Conservation (phyloP, 345 rosid genomes). For the Populus alba region DNA sequence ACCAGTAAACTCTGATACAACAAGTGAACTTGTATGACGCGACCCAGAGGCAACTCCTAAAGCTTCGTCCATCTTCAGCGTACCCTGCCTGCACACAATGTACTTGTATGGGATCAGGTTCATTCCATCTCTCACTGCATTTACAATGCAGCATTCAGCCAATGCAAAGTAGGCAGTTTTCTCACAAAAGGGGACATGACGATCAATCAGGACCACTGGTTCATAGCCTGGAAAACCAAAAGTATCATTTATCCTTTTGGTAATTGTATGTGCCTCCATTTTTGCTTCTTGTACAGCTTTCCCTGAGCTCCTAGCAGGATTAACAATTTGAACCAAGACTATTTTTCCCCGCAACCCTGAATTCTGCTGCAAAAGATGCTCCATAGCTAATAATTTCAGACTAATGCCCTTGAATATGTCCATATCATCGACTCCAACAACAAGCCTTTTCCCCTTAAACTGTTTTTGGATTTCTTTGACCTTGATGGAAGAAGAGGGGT, state of each 20-base stretch:
- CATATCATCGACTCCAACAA: slow-evolving; percentile 50
- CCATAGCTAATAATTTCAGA: slow-evolving; percentile 40
- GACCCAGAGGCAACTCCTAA: slow-evolving; percentile 22
- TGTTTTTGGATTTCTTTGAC: slow-evolving; percentile 35
- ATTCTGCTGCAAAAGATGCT: slow-evolving; percentile 36
- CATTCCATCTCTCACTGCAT: slow-evolving; percentile 52
- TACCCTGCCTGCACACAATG: slow-evolving; percentile 43
- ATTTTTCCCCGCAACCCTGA: slow-evolving; percentile 31
- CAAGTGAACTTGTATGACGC: slow-evolving; percentile 37
- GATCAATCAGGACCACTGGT: slow-evolving; percentile 45
- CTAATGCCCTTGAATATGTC: slow-evolving; percentile 50
- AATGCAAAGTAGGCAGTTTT: slow-evolving; percentile 43
- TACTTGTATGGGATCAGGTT: slow-evolving; percentile 44
- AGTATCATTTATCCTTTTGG: slow-evolving; percentile 29
- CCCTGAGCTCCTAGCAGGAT: slow-evolving; percentile 49
- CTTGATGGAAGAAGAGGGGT: slow-evolving; percentile 30
- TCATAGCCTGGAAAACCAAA: slow-evolving; percentile 36
- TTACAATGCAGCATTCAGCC: slow-evolving; percentile 47
- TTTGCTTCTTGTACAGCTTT: slow-evolving; percentile 37
- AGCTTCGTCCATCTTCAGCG: slow-evolving; percentile 30
- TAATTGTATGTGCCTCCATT: slow-evolving; percentile 23
- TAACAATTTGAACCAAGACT: slow-evolving; percentile 42
- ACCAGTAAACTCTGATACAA: slow-evolving; percentile 45
- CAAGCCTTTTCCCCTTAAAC: slow-evolving; percentile 34
- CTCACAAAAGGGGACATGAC: slow-evolving; percentile 30